Evolutionary conservation across 108 stramenopile genomes (phyloP).

Genomic region (Aurantiochytrium sp.): DNA sequence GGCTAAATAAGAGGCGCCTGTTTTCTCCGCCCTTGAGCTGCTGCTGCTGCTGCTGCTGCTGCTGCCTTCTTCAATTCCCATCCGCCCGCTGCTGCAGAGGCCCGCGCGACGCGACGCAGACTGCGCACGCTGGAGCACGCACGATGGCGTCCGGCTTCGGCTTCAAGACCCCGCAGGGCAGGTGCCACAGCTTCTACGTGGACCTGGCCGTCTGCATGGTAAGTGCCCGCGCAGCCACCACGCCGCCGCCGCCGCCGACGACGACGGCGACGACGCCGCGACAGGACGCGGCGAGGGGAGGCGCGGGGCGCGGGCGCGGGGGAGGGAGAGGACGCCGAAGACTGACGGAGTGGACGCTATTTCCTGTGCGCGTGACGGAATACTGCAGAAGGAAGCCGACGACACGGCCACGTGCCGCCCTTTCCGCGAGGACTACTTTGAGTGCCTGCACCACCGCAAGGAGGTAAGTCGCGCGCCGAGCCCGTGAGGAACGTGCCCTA

Average conservation of each 20-base stretch:
- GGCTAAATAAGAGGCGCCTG: no score
- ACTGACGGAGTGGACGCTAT: slow-evolving; percentile 1
- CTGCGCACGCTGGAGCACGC: not conserved
- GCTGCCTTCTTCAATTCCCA: no score
- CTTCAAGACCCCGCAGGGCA: not conserved
- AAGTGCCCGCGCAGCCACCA: no score
- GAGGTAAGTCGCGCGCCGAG: not conserved
- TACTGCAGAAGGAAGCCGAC: not conserved
- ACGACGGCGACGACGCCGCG: no score
- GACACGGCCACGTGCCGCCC: not conserved
- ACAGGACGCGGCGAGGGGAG: no score
- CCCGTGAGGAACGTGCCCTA: not conserved
- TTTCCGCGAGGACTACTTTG: slow-evolving; percentile 15
- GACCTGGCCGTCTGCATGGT: slow-evolving; percentile 10
- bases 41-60: no score
- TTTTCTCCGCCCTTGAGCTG: no score
- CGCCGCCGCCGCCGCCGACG: no score
- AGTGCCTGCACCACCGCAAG: slow-evolving; percentile 31
- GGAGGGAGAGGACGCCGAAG: not conserved
- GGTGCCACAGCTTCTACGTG: not conserved
- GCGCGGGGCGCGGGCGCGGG: no score
- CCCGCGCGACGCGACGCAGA: not conserved
- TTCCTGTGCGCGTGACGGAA: not conserved
- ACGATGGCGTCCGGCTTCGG: slow-evolving; percentile 21
- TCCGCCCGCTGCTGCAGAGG: not conserved